Evolutionary conservation across 768 basidiomycete genomes (phyloP), one percentile per base, ranked within the genome.

Genomic region (Tricholomella constricta): DNA sequence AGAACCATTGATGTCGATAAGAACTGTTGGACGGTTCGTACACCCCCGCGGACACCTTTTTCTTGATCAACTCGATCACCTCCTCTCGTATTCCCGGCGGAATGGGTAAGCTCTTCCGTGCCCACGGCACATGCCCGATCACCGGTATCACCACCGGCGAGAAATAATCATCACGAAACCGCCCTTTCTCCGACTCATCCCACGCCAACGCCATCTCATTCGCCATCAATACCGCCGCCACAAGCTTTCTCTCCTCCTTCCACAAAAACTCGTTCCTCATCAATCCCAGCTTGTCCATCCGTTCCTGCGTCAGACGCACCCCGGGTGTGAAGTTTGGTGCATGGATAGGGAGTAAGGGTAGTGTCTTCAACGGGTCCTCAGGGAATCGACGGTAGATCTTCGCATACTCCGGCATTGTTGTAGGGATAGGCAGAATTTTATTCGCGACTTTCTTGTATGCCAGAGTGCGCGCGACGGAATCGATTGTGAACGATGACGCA

Each of bases 1-100:
- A 65, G 45, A 78, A 77, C 75, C 72, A 75, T 7, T 66, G 48
- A 0, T 71, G 72, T 0, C 70, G 59, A 27, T 80, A 80, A 0
- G 73, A 74, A 0, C 67, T 67, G 31, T 75, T 66, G 0, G 68
- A 73, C 0, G 65, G 69, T 56, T 80, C 70, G 46, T 65, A 69
- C 0, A 61, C 55, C 3, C 62, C 58, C 1, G 65, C 37, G 1
- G 55, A 52, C 3, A 71, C 52, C 36, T 72, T 73, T 2, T 54
- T 40, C 31, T 65, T 63, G 17, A 73, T n/a, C n/a, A n/a, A n/a
- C n/a, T n/a, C n/a, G n/a, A n/a, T n/a, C n/a, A n/a, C n/a, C n/a
- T n/a, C n/a, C 2, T 65, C 45, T 6, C 46, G 55, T 3, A 68
- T 61, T 7, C 70, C 71, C 0, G 59, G 67, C 1, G 70, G 69